A percentile compares a stretch with the other conserved stretches of the same genome.
Conservation (phyloP, 225 moss, liverwort and hornwort genomes). For the Polytrichum commune region DNA sequence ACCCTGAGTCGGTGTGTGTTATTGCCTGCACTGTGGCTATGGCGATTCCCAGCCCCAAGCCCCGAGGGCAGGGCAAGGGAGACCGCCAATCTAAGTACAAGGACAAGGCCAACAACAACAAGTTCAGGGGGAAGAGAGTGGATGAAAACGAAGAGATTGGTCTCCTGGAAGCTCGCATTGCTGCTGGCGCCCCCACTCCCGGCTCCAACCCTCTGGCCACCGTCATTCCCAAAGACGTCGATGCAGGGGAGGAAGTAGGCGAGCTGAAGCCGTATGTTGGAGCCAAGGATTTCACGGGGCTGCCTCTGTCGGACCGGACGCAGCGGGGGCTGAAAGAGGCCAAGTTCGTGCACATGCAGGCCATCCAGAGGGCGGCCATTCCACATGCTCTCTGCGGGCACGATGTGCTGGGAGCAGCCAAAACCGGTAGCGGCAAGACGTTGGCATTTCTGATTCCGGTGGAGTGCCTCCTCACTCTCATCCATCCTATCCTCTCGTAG, state of each 20-base stretch:
- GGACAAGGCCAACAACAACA: constrained; percentile 8
- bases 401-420: constrained; percentile 95
- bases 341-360: constrained; percentile 87
- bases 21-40: constrained; percentile 12
- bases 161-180: constrained; percentile 63
- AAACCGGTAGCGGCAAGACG: constrained; percentile 97
- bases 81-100: not conserved
- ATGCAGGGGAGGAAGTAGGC: constrained; percentile 8
- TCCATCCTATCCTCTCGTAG: no score
- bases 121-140: constrained; percentile 50
- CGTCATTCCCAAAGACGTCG: constrained; percentile 43
- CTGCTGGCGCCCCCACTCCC: constrained; percentile 61
- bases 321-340: constrained; percentile 75
- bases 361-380: constrained; percentile 88
- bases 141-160: constrained; percentile 73
- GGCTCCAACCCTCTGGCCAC: constrained; percentile 85
- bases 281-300: constrained; percentile 64
- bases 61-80: constrained; percentile 2
- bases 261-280: constrained; percentile 63
- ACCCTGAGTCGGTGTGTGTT: no score
- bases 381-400: constrained; percentile 91
- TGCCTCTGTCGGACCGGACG: constrained; percentile 85
- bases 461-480: not conserved
- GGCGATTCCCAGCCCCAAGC: constrained; percentile 15
- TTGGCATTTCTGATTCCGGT: constrained; percentile 94